Evolutionary conservation across 148 eudicot species (phyloP).

Genomic region (Rhododendron griersonianum): DNA sequence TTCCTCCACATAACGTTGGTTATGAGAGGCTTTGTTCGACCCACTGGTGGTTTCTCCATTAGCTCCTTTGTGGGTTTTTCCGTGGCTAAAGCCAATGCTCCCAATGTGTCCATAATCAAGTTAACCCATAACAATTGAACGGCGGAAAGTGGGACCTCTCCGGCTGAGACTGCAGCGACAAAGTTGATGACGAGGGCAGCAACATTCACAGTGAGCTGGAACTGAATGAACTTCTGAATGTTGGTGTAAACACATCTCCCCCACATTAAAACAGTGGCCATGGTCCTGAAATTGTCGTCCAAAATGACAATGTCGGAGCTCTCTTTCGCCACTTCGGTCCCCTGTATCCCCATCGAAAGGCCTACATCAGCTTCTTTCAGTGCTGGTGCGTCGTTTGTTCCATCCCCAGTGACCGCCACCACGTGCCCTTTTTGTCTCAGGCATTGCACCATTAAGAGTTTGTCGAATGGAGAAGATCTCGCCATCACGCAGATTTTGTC

Average conservation of each 20-base stretch:
- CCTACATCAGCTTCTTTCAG: conserved; percentile 14
- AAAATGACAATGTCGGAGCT: conserved; percentile 13
- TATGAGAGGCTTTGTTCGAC: conserved; percentile 11
- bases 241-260: conserved; percentile 9
- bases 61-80: conserved; percentile 13
- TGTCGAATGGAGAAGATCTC: no score
- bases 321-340: conserved; percentile 6
- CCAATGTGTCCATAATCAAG: conserved; percentile 23
- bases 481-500: no score
- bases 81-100: conserved; percentile 18
- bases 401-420: conserved; percentile 23
- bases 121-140: conserved; percentile 22
- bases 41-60: conserved; percentile 13
- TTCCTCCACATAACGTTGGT: conserved; percentile 25
- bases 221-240: conserved; percentile 15
- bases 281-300: conserved; percentile 4
- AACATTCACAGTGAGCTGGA: conserved; percentile 14
- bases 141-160: conserved; percentile 13
- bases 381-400: conserved; percentile 11
- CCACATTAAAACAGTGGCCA: conserved; percentile 11
- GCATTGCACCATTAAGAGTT: no score
- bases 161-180: conserved; percentile 9
- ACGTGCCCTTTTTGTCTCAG: conserved; percentile 16
- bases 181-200: conserved; percentile 12
- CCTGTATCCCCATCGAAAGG: conserved; percentile 10